Evolutionary conservation across 495 filamentous ascomycete species (phyloP), one percentile per base, ranked within the genome.

Genomic region (Penicillium mononematosum): DNA sequence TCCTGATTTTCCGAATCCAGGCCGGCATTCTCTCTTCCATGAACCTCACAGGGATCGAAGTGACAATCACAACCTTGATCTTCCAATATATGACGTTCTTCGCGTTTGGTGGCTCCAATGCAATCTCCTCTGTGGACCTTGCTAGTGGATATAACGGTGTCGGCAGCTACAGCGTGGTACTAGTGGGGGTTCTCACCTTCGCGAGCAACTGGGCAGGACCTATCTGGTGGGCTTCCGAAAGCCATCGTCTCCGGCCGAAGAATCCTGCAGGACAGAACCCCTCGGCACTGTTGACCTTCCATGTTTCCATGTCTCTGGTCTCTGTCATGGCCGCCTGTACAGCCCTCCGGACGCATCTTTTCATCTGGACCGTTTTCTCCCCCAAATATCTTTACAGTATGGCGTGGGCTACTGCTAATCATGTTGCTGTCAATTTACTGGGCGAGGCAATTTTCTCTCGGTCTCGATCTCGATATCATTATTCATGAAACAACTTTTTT

Each of bases 361-460:
- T 99, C 72, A 90, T 99, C 53, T 99, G 95, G 95, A 98, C 92
- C 0, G 95, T 99, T 29, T 99, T 99, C 72, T 92, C 88, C 50
- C 95, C 95, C 4, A 99, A 98, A 72, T 99, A 91, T 74, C 71
- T 99, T 60, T 98, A 94, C 69, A 86, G 82, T 48, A 85, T 95
- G 73, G 91, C 86, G 19, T 99, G 95, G 95, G 84, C 82, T 61
- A 56, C 89, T 49, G 86, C 81, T n/a, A 87, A 87, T 70, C 92
- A 98, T 82, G 65, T 92, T 51, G 69, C 75, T 46, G 78, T 92
- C 42, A 91, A 90, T 53, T 14, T 78, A 38, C 45, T 72, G 11
- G 64, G 63, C 2, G 67, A 61, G 81, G 81, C 12, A 73, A 81
- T 59, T 31, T 84, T 62, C 63, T 89, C 59, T 83, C 76, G 61